Evolutionary conservation across 805 yeast species (phyloP), one percentile per base, ranked within the genome.

Genomic region (Candida xiaguanensis): DNA sequence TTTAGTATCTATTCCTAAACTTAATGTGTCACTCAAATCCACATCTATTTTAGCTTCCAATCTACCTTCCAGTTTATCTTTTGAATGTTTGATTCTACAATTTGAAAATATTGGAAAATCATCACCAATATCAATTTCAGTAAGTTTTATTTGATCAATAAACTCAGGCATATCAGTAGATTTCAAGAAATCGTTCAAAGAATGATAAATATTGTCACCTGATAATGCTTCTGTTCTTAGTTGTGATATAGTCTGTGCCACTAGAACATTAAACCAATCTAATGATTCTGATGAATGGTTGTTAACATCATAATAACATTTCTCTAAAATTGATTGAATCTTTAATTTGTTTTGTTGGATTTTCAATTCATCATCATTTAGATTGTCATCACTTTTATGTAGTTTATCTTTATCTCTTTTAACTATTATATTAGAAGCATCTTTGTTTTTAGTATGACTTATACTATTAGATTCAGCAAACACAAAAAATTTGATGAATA

Each of bases 51-150:
- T 86, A 1, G 95, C 96, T 55, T 89, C 95, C 31, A 78, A 53
- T 31, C 81, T 62, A 13, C 80, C 67, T 15, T 75, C 69, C 15
- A 15, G 27, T 1, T 67, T 67, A 41, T 74, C 78, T 16, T 74
- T 74, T 40, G 76, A 73, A 44, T 78, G 80, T 45, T 72, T 72
- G 27, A 93, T 85, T 36, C 95, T 74, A 61, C 99, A 93, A 55
- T 93, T 93, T 41, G 95, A 85, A 56, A 93, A 86, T 37, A 93
- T 86, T 3, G 99, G 99, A 56, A 82, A 93, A 59, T 90, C 97
- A 56, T 88, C 86, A 24, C 99, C 99, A 41, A 93, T 82, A 51
- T 89, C 91, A 18, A 93, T 79, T 52, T 91, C 97, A 1, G 90
- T 85, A 34, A 93, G 78, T 44, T 75, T 75, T 29, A 93, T 80